Base-by-base conservation (phyloP, 1,139 yeast genomes). In the Candida albicans region DNA sequence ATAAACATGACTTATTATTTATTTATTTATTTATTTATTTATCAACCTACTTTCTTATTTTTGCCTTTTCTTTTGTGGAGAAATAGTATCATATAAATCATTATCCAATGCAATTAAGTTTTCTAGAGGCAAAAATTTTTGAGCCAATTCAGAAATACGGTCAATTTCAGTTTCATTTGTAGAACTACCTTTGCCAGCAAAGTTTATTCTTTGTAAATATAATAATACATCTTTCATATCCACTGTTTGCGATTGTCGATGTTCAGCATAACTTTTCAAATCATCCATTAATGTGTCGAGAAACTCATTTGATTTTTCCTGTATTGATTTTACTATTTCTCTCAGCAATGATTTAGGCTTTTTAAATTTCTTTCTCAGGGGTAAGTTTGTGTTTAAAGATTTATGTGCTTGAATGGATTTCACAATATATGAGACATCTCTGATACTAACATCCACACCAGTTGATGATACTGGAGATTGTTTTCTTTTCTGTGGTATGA, bases 61-160 rank as follows among this genome's bases (percentile, higher is more conserved):
- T 18, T 18, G 22, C 5, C 22, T 18, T 18, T 18, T 18, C 22
- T 33, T 36, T 14, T 35, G 31, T 26, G 33, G 8, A 2, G 37
- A 39, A 18, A 24, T 34, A 12, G 44, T 35, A 13, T 40, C 50
- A 31, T 54, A 59, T 24, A 68, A 51, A 43, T 61, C 64, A 46
- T 65, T 65, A 48, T 72, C 73, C 30, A 73, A 55, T 0, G 65
- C 55, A 37, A 70, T 56, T 30, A 72, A 52, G 30, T 57, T 46
- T 45, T 73, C 78, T 30, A 71, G 59, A 0, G 78, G 78, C 27
- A 72, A 52, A 34, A 63, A 61, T 10, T 57, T 57, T 35, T 63
- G 65, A 0, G 77, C 77, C 13, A 72, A 52, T n/a, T 49, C 52
- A 0, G 71, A 59, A 13, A 68, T 62, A 27, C 49, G 55, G 25